Percentiles rank a stretch among this genome's conserved stretches.
Evolutionary conservation across 495 filamentous ascomycete species (phyloP).

Genomic region (Aspergillus kassunensis): DNA sequence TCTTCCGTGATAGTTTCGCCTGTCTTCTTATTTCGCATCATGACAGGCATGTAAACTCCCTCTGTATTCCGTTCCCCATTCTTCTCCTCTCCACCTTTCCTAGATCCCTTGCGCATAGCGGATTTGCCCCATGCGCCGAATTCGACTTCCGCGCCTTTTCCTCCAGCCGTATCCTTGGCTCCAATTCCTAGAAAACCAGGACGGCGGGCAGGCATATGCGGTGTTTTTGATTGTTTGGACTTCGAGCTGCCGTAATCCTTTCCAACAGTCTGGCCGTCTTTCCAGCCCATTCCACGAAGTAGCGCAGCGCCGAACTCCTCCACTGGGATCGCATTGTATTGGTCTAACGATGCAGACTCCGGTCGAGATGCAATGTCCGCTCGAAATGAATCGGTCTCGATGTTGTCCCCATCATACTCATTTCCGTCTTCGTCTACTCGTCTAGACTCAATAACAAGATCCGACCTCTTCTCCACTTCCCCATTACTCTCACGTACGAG

Average conservation of each 20-base stretch:
- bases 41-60: conserved; percentile 61
- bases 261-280: conserved; percentile 71
- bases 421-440: conserved; percentile 24
- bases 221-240: conserved; percentile 29
- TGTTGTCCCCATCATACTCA: background rate
- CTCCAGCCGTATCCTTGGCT: conserved; percentile 54
- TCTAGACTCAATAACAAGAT: conserved; percentile 55
- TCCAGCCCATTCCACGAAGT: conserved; percentile 90
- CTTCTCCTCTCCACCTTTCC: conserved; percentile 38
- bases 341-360: conserved; percentile 69
- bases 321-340: conserved; percentile 84
- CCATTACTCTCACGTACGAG: conserved; percentile 58
- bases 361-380: conserved; percentile 67
- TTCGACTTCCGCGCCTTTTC: conserved; percentile 71
- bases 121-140: conserved; percentile 70
- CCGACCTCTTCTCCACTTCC: conserved; percentile 45
- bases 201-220: conserved; percentile 55
- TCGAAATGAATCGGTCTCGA: conserved; percentile 66
- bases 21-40: conserved; percentile 62
- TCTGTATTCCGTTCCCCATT: conserved; percentile 39
- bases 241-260: conserved; percentile 42
- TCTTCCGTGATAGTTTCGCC: conserved; percentile 64
- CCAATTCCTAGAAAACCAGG: conserved; percentile 85
- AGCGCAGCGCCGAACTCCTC: conserved; percentile 91
- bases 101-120: conserved; percentile 53